Evolutionary conservation across 2,329 filamentous ascomycete genomes (phyloP).

Genomic region (Fusarium verrucosum): DNA sequence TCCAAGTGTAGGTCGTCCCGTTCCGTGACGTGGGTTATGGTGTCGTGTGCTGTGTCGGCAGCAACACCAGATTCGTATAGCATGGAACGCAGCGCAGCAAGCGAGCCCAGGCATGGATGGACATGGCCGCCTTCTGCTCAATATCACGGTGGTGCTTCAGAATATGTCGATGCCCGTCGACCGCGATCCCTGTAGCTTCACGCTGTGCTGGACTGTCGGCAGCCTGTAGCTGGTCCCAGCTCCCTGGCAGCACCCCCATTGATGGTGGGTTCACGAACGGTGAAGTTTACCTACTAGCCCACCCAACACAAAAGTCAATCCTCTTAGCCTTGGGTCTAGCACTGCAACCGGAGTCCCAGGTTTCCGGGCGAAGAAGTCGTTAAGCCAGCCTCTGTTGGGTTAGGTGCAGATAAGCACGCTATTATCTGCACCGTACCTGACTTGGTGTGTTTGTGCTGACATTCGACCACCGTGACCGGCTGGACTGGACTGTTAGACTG

Average conservation of each 20-base stretch:
- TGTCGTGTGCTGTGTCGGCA: slow-evolving; percentile 10
- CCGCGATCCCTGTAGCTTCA: slow-evolving; percentile 37
- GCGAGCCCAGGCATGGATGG: slow-evolving; percentile 15
- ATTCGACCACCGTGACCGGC: slow-evolving; percentile 6
- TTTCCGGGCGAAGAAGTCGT: slow-evolving; percentile 27
- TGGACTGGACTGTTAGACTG: neutral
- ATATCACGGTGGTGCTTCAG: slow-evolving; percentile 36
- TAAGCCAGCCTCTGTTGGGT: slow-evolving; percentile 14
- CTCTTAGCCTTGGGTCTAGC: slow-evolving; percentile 16
- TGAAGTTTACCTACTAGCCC: slow-evolving; percentile 10
- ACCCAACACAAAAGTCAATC: slow-evolving; percentile 13
- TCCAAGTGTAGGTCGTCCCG: slow-evolving; percentile 16
- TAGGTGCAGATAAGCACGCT: neutral
- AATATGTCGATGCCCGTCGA: slow-evolving; percentile 38
- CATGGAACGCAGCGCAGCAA: neutral
- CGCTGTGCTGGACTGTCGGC: slow-evolving; percentile 2
- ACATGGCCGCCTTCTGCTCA: slow-evolving; percentile 20
- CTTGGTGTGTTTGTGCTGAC: slow-evolving; percentile 18
- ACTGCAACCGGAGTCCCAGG: slow-evolving; percentile 28
- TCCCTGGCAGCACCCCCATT: slow-evolving; percentile 6
- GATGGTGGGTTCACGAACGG: slow-evolving; percentile 27
- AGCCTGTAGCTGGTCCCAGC: neutral
- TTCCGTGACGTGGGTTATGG: slow-evolving; percentile 7
- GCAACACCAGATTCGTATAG: neutral
- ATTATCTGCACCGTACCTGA: slow-evolving; percentile 22